Evolutionary conservation across 2,329 filamentous ascomycete species (phyloP).

Genomic region (Fusarium euwallaceae): DNA sequence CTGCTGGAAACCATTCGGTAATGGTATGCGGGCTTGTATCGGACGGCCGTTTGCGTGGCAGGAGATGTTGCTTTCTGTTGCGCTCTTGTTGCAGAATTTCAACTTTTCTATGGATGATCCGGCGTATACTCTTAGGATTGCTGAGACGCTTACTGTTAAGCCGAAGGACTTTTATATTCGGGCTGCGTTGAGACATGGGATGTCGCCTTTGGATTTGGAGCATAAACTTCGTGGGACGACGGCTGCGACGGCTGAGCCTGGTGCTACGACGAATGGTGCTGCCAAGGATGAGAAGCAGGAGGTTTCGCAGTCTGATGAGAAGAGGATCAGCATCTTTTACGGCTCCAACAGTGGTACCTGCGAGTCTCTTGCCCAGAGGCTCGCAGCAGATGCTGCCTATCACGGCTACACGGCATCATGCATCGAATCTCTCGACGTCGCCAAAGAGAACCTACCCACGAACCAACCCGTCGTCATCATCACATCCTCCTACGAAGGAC

Average conservation of each 20-base stretch:
- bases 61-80: constrained; percentile 60
- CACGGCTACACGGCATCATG: constrained; percentile 66
- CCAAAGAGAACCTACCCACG: constrained; percentile 66
- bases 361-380: constrained; percentile 71
- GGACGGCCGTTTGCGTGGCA: constrained; percentile 68
- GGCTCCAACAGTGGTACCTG: constrained; percentile 79
- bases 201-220: constrained; percentile 55
- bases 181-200: constrained; percentile 62
- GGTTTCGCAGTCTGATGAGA: constrained; percentile 4
- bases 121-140: constrained; percentile 64
- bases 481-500: constrained; percentile 77
- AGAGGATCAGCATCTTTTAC: constrained; percentile 71
- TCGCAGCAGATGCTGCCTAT: constrained; percentile 66
- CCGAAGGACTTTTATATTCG: constrained; percentile 72
- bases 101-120: constrained; percentile 72
- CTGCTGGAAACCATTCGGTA: constrained; percentile 67
- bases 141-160: constrained; percentile 70
- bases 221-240: constrained; percentile 38
- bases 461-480: constrained; percentile 72
- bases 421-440: constrained; percentile 68
- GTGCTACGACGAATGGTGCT: constrained; percentile 14
- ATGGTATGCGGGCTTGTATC: constrained; percentile 65
- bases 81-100: constrained; percentile 76
- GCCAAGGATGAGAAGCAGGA: not conserved
- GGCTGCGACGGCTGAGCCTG: constrained; percentile 22